Evolutionary conservation across 768 basidiomycete species (phyloP).

Genomic region (Termitomyces titanicus): DNA sequence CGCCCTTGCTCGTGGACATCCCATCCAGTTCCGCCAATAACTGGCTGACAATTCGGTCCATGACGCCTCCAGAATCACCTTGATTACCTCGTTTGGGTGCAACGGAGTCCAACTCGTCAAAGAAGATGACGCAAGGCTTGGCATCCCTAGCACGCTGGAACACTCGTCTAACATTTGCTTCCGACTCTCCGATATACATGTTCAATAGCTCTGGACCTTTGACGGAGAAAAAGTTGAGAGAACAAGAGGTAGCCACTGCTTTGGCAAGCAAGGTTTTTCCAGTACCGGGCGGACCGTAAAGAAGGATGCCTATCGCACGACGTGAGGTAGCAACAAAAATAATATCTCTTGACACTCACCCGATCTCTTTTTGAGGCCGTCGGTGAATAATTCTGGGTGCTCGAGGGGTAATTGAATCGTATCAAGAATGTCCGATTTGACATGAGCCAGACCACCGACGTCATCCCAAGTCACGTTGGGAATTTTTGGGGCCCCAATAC

Average conservation of each 20-base stretch:
- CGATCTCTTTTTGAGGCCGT: slow-evolving; percentile 93
- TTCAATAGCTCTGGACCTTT: slow-evolving; percentile 95
- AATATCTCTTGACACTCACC: slow-evolving; percentile 42
- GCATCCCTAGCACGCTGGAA: slow-evolving; percentile 92
- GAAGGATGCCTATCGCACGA: slow-evolving; percentile 62
- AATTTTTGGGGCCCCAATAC: slow-evolving; percentile 96
- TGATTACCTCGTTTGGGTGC: slow-evolving; percentile 94
- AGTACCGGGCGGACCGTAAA: slow-evolving; percentile 95
- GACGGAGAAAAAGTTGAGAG: slow-evolving; percentile 95
- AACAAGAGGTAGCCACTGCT: slow-evolving; percentile 93
- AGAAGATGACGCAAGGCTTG: slow-evolving; percentile 92
- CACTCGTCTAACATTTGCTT: slow-evolving; percentile 92
- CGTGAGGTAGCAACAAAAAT: neutral
- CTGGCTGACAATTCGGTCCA: slow-evolving; percentile 97
- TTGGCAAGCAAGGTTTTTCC: slow-evolving; percentile 95
- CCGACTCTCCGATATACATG: slow-evolving; percentile 98
- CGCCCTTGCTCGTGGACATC: slow-evolving; percentile 61
- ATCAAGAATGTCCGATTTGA: slow-evolving; percentile 92
- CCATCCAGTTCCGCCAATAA: slow-evolving; percentile 92
- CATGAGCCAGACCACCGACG: slow-evolving; percentile 83
- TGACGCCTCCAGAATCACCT: slow-evolving; percentile 95
- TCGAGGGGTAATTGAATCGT: slow-evolving; percentile 92
- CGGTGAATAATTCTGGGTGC: slow-evolving; percentile 84
- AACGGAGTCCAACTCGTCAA: slow-evolving; percentile 93
- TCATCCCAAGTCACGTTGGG: slow-evolving; percentile 97